A percentile compares a stretch with the other conserved stretches of the same genome.
These are phyloP conservation scores for Pholiota microspora DNA, from an alignment of 768 basidiomycete species.

Conservation along the genomic window DNA sequence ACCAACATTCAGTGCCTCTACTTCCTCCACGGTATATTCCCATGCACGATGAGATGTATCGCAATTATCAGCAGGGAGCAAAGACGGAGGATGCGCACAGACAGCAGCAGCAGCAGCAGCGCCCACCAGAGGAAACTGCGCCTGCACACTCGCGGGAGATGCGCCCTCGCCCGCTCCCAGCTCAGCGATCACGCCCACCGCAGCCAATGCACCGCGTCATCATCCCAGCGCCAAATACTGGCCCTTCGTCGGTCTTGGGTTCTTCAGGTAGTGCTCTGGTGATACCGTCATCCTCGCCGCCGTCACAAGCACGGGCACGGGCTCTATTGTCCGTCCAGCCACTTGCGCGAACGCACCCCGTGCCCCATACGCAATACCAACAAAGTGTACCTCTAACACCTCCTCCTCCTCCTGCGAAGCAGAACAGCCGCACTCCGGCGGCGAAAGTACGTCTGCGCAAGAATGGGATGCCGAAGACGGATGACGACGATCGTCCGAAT, in stretches of 20 bases:
- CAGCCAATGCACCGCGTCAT: neutral
- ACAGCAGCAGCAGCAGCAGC: neutral
- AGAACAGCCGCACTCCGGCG: neutral
- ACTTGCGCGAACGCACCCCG: neutral
- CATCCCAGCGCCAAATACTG: too few species aligned
- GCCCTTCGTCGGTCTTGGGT: too few species aligned
- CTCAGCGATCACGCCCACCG: neutral
- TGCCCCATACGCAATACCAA: neutral
- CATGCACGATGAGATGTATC: too few species aligned
- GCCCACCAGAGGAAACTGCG: too few species aligned
- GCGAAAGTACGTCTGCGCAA: neutral
- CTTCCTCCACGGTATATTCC: too few species aligned
- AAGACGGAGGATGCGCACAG: neutral
- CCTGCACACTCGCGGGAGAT: too few species aligned
- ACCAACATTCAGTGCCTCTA: too few species aligned
- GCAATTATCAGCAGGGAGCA: neutral
- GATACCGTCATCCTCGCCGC: too few species aligned
- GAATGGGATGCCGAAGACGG: neutral
- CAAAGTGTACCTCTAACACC: neutral
- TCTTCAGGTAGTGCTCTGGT: too few species aligned
- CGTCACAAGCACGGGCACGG: neutral
- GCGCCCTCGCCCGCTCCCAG: neutral
- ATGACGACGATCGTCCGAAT: neutral
- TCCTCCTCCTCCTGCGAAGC: neutral
- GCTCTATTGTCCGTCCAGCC: neutral